Base-by-base conservation (phyloP, 2,329 filamentous ascomycete species). In the Aspergillus sp. region DNA sequence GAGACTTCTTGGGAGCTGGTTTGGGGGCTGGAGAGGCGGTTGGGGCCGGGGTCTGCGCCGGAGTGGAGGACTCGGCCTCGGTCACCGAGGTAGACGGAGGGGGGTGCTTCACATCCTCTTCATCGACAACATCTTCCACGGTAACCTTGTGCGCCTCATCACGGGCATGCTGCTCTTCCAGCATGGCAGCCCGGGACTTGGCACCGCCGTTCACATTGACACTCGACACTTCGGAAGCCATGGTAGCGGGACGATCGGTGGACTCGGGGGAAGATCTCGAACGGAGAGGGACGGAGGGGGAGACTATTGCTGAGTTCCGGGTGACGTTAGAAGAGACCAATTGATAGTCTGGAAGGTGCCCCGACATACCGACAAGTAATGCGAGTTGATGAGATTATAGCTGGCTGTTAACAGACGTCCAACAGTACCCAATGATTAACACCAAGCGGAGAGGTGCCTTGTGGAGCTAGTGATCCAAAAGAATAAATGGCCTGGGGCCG, bases 111-210 rank as follows among this genome's bases (percentile, higher is more conserved):
- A 88, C 76, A 65, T 91, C 85, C 45, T 96, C 91, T 76, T 96
- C 91, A 72, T 97, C 92, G 28, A 85, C 83, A 41, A 85, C 87
- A 52, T 97, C 92, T 77, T 97, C 92, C 66, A 97, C 84, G 23
- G 88, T 92, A 66, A 85, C 85, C 70, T 87, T 84, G 76, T 86
- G 84, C 38, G 73, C 72, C 69, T 85, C 79, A 59, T 82, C 78
- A 63, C 78, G 78, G 53, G 80, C 76, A 71, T 86, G 84, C 74
- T 83, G 79, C 68, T 82, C 77, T 70, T 82, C 79, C 66, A 86
- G 76, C 67, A 81, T 75, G 65, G 84, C 82, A 36, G 84, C 84
- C 36, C 81, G 79, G 47, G 81, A 82, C 71, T 81, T 75, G 49
- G 70, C 64, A 53, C 64, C 71, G 56, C 74, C 72, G 59, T 76